Conservation (phyloP, 805 yeast genomes). For the Peterozyma toletana region DNA sequence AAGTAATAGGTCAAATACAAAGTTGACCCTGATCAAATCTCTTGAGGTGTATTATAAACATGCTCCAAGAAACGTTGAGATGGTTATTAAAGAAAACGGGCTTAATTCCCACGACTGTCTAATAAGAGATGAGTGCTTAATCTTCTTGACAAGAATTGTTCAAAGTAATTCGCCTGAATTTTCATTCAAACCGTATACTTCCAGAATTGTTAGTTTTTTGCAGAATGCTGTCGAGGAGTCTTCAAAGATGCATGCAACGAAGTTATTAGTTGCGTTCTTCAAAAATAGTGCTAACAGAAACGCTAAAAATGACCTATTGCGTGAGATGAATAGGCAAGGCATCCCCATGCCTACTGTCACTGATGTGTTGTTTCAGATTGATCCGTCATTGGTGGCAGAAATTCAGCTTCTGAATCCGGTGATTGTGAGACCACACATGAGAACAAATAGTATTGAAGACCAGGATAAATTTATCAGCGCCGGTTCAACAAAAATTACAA, state of each 20-base stretch:
- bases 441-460: background rate
- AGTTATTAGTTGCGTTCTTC: slow-evolving; percentile 29
- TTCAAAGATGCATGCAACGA: slow-evolving; percentile 10
- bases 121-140: slow-evolving; percentile 35
- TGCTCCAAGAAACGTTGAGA: slow-evolving; percentile 41
- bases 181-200: slow-evolving; percentile 21
- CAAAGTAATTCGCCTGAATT: slow-evolving; percentile 25
- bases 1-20: slow-evolving; percentile 29
- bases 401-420: slow-evolving; percentile 6
- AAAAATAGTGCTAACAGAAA: slow-evolving; percentile 23
- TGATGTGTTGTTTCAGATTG: slow-evolving; percentile 22
- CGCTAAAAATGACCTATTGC: slow-evolving; percentile 38
- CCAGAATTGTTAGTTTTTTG: slow-evolving; percentile 12
- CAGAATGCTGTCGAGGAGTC: background rate
- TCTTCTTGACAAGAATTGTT: slow-evolving; percentile 35
- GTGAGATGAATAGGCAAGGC: slow-evolving; percentile 28
- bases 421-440: background rate
- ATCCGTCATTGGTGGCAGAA: slow-evolving; percentile 15
- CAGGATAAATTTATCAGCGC: slow-evolving; percentile 17
- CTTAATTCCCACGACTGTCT: slow-evolving; percentile 28
- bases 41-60: slow-evolving; percentile 48
- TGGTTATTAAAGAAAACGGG: slow-evolving; percentile 33
- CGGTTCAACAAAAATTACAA: slow-evolving; percentile 19
- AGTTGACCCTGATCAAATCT: slow-evolving; percentile 40
- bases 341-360: slow-evolving; percentile 18